A percentile compares a stretch with the other conserved stretches of the same genome.
phyloP scores from a whole-genome alignment of 176 grass and related monocot species.

The Oryza brachyantha region DNA sequence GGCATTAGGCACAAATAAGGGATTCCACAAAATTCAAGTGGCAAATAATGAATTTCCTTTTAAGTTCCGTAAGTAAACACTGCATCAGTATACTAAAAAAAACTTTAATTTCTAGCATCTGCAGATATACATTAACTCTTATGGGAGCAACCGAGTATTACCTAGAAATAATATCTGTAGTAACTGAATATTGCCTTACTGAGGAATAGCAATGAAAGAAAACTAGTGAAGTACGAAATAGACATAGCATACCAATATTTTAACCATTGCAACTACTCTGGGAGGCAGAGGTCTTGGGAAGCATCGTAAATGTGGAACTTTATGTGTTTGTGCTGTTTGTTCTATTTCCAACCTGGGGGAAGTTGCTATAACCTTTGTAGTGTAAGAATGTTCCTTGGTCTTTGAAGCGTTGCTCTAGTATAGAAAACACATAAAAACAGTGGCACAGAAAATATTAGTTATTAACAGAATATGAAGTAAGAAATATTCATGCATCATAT shows the following conservation, averaged over 20 bases:
- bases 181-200: background rate
- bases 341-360: constrained; percentile 53
- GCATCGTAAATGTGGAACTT: constrained; percentile 54
- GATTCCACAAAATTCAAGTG: background rate
- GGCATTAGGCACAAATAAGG: background rate
- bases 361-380: constrained; percentile 60
- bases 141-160: background rate
- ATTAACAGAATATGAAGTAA: constrained; percentile 11
- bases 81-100: constrained; percentile 1
- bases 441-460: background rate
- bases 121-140: background rate
- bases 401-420: constrained; percentile 62
- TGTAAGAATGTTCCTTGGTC: constrained; percentile 67
- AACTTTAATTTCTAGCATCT: constrained; percentile 6
- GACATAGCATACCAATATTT: constrained; percentile 71
- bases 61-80: constrained; percentile 3
- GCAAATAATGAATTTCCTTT: background rate
- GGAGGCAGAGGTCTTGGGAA: constrained; percentile 57
- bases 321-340: constrained; percentile 30
- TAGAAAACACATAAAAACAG: constrained; percentile 28
- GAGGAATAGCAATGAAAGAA: constrained; percentile 7
- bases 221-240: constrained; percentile 15
- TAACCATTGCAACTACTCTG: constrained; percentile 90
- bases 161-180: constrained; percentile 13
- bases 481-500: constrained; percentile 25